Evolutionary conservation across 805 yeast genomes (phyloP), one percentile per base, ranked within the genome.

Genomic region (Barnettozyma populi): DNA sequence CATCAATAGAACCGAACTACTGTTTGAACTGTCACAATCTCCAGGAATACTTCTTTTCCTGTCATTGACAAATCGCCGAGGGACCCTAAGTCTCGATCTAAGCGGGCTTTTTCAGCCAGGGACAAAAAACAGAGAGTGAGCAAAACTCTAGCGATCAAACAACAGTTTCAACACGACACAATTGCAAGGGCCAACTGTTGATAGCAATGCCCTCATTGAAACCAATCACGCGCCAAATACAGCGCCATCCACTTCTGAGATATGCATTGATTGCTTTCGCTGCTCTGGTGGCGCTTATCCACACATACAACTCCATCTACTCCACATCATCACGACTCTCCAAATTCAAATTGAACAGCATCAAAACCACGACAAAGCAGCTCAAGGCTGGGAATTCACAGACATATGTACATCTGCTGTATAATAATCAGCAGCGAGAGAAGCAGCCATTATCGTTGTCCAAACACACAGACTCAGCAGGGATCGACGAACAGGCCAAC

Each of bases 221-320:
- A 25, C 41, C 45, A 18, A 14, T 46, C 6, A 6, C 39, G 6
- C 39, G 41, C 2, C 38, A 42, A 11, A 7, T 46, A 9, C 20
- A 32, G 32, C 41, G 43, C 14, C 41, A 38, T 32, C 40, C 49
- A 32, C 16, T 41, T 5, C 38, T 41, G 13, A 25, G 13, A 9
- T 27, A 38, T 4, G 5, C 27, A 11, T 3, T 38, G 7, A 13
- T 34, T 2, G 18, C 43, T 4, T 5, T 37, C 3, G n/a, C 36
- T 10, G n/a, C 29, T 1, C 25, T 46, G 1, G 16, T 34, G 19
- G 23, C 42, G 21, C n/a, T 37, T 14, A 10, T 31, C 8, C 39
- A 42, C n/a, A 42, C 46, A 5, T 46, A 46, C 36, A 16, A 35
- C n/a, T 46, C 49, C 10, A 42, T 46, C 5, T 37, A 42, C 23